These are phyloP conservation scores for Prunus yedoensis DNA, from an alignment of 331 rosid genomes.

Conservation along the genomic window DNA sequence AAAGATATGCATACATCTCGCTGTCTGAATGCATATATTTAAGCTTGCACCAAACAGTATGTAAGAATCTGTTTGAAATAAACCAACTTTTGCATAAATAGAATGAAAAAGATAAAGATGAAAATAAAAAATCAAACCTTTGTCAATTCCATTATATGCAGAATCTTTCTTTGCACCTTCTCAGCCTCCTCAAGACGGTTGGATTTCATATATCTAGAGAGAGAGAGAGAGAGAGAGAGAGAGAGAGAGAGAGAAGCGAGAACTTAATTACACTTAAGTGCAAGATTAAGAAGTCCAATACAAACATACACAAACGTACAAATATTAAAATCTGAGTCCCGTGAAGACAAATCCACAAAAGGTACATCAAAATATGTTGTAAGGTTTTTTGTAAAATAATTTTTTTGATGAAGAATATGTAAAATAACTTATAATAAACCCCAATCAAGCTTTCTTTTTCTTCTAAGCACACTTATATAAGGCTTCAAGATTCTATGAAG, in stretches of 20 bases:
- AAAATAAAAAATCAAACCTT: conserved; percentile 48
- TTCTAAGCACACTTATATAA: too few relatives aligned
- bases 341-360: too few relatives aligned
- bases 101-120: conserved; percentile 5
- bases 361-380: too few relatives aligned
- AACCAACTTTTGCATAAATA: neutral
- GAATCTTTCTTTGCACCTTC: conserved; percentile 75
- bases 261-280: neutral
- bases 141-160: conserved; percentile 71
- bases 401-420: too few relatives aligned
- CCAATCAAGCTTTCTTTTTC: too few relatives aligned
- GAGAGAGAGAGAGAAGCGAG: neutral
- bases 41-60: neutral
- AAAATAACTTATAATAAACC: too few relatives aligned
- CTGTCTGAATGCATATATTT: neutral
- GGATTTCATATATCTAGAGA: conserved; percentile 51
- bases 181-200: conserved; percentile 65
- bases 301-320: neutral
- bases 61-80: conserved; percentile 18
- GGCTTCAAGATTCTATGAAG: too few relatives aligned
- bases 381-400: too few relatives aligned
- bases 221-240: conserved; percentile 9
- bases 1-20: neutral
- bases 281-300: neutral
- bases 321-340: too few relatives aligned